Evolutionary conservation across 768 basidiomycete species (phyloP).

Genomic region (Boletus vinaceobasis): DNA sequence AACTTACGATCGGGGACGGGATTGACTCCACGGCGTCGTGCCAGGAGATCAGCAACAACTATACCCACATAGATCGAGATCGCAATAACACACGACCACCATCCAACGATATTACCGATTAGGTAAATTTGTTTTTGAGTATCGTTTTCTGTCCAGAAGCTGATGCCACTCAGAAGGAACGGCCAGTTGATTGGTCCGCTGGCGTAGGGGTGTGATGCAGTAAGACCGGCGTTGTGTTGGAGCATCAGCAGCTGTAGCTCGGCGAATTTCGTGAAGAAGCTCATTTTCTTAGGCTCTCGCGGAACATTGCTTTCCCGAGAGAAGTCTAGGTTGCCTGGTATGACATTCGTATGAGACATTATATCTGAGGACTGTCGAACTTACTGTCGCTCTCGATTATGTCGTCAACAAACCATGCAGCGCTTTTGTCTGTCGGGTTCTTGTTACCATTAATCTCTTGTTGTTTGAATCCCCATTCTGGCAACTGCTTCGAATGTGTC

Average conservation of each 20-base stretch:
- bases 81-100: constrained; percentile 90
- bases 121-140: constrained; percentile 92
- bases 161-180: constrained; percentile 92
- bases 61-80: constrained; percentile 89
- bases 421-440: constrained; percentile 74
- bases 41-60: constrained; percentile 83
- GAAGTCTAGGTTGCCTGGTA: constrained; percentile 50
- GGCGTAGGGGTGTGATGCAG: constrained; percentile 96
- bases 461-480: constrained; percentile 96
- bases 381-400: constrained; percentile 71
- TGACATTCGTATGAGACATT: constrained; percentile 30
- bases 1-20: constrained; percentile 85
- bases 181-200: constrained; percentile 98
- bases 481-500: constrained; percentile 82
- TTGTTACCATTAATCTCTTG: constrained; percentile 99
- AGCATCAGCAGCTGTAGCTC: constrained; percentile 95
- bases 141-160: constrained; percentile 93
- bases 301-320: constrained; percentile 44
- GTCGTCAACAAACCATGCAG: constrained; percentile 87
- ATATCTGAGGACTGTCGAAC: constrained; percentile 24
- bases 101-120: constrained; percentile 89
- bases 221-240: constrained; percentile 98
- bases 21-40: constrained; percentile 77
- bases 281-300: constrained; percentile 76
- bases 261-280: constrained; percentile 92